Evolutionary conservation across 192 early-diverging fungal species (phyloP), one percentile per base, ranked within the genome.

Genomic region (Podila epicladia): DNA sequence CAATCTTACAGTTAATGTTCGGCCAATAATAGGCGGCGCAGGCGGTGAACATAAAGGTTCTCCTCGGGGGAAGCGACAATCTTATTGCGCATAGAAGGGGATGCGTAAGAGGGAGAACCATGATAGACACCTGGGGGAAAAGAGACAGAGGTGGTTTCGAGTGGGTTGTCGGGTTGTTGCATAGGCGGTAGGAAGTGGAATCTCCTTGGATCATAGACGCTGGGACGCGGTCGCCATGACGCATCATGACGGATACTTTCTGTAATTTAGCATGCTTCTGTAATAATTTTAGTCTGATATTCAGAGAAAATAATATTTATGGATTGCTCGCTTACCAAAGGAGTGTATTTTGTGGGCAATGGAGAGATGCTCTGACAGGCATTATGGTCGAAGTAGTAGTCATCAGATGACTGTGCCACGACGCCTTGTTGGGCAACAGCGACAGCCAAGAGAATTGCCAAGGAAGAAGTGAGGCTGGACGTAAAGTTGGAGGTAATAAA

Each of bases 191-290:
- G 2, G 67, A 61, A 19, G 64, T 65, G 45, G 69, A 33, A 17
- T 87, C 83, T 13, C 84, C 73, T 26, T 85, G 61, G n/a, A 85
- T 60, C 8, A 73, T 55, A 12, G 73, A 35, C 9, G 84, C 61
- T 4, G 84, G 82, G 7, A 82, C 73, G 19, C 88, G 78, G 63
- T 89, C 87, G 38, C 87, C 88, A 51, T 89, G 88, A 12, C 90
- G 86, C 24, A 90, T 86, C 38, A 91, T 70, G 11, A 86, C 45
- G 51, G 88, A 83, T 9, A 91, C 85, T n/a, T 86, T 65, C 68
- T 88, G 83, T 12, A 92, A 85, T 24, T 53, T 75, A 29, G 87
- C 86, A 15, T 72, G 74, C 3, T 73, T 17, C 66, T 67, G 22
- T 62, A 12, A 22, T n/a, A 17, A 15, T 45, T 12, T 45, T 45